A percentile compares a stretch with the other conserved stretches of the same genome.
Conservation (phyloP, 495 filamentous ascomycete species). For the Neurospora sp. region DNA sequence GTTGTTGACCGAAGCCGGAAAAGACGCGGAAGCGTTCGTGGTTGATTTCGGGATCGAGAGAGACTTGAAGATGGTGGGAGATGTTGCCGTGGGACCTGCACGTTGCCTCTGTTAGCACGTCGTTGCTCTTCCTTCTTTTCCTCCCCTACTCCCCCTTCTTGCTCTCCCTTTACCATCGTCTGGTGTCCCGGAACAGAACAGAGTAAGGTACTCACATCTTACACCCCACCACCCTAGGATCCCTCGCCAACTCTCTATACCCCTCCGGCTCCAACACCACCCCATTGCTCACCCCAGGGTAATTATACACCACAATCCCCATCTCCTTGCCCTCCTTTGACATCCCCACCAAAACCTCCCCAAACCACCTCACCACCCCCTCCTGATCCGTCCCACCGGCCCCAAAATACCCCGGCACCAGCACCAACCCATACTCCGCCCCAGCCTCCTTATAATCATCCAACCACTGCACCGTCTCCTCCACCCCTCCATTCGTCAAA, state of each 20-base stretch:
- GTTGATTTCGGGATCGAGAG: conserved; percentile 37
- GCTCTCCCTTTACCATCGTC: neutral
- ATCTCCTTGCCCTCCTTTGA: no score
- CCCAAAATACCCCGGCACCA: conserved; percentile 51
- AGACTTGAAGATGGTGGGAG: conserved; percentile 50
- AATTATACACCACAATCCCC: conserved; percentile 58
- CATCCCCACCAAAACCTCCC: no score
- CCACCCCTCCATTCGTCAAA: conserved; percentile 49
- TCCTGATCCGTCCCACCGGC: conserved; percentile 14
- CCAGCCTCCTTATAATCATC: conserved; percentile 47
- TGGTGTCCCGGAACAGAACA: neutral
- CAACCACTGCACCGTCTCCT: conserved; percentile 52
- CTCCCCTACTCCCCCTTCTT: no score
- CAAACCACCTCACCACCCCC: conserved; percentile 44
- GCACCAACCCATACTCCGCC: conserved; percentile 51
- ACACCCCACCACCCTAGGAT: conserved; percentile 55
- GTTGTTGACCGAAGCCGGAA: conserved; percentile 56
- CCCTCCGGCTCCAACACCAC: conserved; percentile 45
- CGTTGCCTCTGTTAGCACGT: neutral
- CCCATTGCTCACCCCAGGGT: conserved; percentile 55
- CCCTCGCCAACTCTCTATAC: conserved; percentile 41
- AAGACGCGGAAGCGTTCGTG: conserved; percentile 48
- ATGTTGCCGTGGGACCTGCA: conserved; percentile 51
- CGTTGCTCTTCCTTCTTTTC: neutral
- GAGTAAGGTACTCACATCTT: conserved; percentile 53